Percentiles rank a stretch among this genome's conserved stretches.
phyloP scores from a whole-genome alignment of 345 rosid genomes.

The Salix arbutifolia region DNA sequence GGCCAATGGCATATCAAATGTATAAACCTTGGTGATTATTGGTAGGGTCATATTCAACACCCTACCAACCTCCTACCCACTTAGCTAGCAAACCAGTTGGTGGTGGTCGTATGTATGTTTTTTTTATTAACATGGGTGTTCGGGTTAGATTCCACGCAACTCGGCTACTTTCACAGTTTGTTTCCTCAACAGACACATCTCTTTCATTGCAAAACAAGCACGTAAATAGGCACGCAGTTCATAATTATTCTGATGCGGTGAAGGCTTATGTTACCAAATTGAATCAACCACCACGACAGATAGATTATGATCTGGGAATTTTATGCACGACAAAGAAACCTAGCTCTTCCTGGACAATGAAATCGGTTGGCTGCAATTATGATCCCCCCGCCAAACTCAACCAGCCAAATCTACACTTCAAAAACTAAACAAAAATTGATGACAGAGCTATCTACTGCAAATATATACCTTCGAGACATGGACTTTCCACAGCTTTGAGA shows the following conservation, averaged over 20 bases:
- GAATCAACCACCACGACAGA: background rate
- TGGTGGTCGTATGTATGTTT: too few species aligned
- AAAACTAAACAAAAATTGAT: background rate
- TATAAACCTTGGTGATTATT: background rate
- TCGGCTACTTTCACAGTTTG: too few species aligned
- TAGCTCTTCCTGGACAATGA: background rate
- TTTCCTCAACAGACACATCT: too few species aligned
- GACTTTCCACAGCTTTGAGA: background rate
- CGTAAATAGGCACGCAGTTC: too few species aligned
- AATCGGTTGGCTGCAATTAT: background rate
- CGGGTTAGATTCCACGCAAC: too few species aligned
- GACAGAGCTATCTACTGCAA: too few species aligned
- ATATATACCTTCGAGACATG: background rate
- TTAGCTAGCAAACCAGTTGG: too few species aligned
- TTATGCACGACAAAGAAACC: background rate
- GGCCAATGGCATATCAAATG: background rate
- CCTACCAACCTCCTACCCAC: conserved; percentile 1
- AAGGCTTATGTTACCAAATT: too few species aligned
- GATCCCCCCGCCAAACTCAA: conserved; percentile 13
- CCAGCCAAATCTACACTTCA: background rate
- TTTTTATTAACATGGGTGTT: too few species aligned
- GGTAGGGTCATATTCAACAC: conserved; percentile 1
- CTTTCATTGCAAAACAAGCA: too few species aligned
- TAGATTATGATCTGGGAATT: conserved; percentile 1
- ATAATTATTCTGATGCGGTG: too few species aligned